phyloP scores from a whole-genome alignment of 495 filamentous ascomycete genomes.

The Apiosordaria backusii region DNA sequence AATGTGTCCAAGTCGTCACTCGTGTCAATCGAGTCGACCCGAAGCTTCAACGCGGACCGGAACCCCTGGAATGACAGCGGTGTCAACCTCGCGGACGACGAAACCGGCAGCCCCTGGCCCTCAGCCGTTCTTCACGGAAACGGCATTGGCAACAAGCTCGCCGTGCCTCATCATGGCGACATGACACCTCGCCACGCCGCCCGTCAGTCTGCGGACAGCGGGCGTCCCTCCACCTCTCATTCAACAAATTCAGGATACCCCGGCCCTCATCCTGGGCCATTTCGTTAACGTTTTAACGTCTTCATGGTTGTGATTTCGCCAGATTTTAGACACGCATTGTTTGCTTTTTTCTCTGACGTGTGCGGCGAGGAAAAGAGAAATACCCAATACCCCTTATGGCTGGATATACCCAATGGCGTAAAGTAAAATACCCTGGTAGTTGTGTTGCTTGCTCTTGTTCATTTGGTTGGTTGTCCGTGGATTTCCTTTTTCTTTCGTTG shows the following conservation, averaged over 20 bases:
- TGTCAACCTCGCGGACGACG: slow-evolving; percentile 86
- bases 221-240: slow-evolving; percentile 89
- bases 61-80: slow-evolving; percentile 97
- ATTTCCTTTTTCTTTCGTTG: slow-evolving; percentile 5
- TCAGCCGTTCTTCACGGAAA: slow-evolving; percentile 51
- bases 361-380: slow-evolving; percentile 39
- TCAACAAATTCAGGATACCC: slow-evolving; percentile 90
- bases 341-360: slow-evolving; percentile 21
- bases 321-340: slow-evolving; percentile 36
- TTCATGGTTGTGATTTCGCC: slow-evolving; percentile 36
- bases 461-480: slow-evolving; percentile 54
- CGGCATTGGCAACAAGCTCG: slow-evolving; percentile 66
- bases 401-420: slow-evolving; percentile 56
- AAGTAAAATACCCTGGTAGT: slow-evolving; percentile 44
- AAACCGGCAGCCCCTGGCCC: slow-evolving; percentile 58
- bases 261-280: slow-evolving; percentile 74
- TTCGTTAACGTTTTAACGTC: slow-evolving; percentile 60
- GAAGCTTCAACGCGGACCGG: slow-evolving; percentile 79
- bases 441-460: slow-evolving; percentile 44
- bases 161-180: slow-evolving; percentile 67
- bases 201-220: slow-evolving; percentile 81
- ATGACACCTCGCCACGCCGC: slow-evolving; percentile 76
- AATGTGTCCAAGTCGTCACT: slow-evolving; percentile 94
- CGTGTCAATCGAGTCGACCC: slow-evolving; percentile 86
- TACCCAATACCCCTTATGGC: slow-evolving; percentile 41